These are phyloP conservation scores for Artemisia tridentata DNA, from an alignment of 129 eudicot genomes.

Conservation along the genomic window DNA sequence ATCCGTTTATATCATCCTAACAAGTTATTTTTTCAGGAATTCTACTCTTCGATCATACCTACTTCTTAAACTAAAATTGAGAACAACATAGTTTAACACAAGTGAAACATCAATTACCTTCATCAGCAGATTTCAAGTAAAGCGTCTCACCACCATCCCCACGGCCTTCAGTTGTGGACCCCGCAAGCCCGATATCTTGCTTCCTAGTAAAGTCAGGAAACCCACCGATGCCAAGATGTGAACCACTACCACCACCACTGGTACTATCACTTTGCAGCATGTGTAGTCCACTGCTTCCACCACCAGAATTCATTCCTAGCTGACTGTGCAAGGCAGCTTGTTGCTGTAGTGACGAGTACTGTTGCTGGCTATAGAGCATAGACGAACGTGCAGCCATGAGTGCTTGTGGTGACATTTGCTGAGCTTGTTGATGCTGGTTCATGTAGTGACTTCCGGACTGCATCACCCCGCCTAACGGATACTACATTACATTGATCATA, in stretches of 20 bases:
- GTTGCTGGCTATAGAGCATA: conserved; percentile 69
- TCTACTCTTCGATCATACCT: conserved; percentile 19
- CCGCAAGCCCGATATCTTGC: conserved; percentile 41
- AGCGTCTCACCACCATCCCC: conserved; percentile 55
- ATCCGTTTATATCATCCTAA: conserved; percentile 30
- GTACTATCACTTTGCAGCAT: conserved; percentile 57
- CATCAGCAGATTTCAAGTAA: conserved; percentile 59
- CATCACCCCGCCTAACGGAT: conserved; percentile 48
- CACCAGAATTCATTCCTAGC: conserved; percentile 60
- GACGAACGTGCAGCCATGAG: conserved; percentile 72
- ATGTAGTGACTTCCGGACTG: conserved; percentile 71
- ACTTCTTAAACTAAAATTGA: conserved; percentile 26
- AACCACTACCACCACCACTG: conserved; percentile 30
- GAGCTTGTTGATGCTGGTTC: conserved; percentile 70
- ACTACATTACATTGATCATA: conserved; percentile 36
- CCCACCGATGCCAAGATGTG: conserved; percentile 43
- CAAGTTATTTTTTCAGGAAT: conserved; percentile 24
- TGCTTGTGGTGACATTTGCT: conserved; percentile 63
- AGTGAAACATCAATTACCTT: conserved; percentile 40
- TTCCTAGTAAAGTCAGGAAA: conserved; percentile 54
- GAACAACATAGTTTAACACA: not conserved
- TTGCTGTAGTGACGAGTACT: conserved; percentile 57
- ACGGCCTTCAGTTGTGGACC: conserved; percentile 36
- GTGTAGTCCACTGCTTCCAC: conserved; percentile 46
- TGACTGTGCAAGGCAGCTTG: conserved; percentile 57